phyloP scores from a whole-genome alignment of 1,284 basidiomycete genomes.

The Waitea zeae region DNA sequence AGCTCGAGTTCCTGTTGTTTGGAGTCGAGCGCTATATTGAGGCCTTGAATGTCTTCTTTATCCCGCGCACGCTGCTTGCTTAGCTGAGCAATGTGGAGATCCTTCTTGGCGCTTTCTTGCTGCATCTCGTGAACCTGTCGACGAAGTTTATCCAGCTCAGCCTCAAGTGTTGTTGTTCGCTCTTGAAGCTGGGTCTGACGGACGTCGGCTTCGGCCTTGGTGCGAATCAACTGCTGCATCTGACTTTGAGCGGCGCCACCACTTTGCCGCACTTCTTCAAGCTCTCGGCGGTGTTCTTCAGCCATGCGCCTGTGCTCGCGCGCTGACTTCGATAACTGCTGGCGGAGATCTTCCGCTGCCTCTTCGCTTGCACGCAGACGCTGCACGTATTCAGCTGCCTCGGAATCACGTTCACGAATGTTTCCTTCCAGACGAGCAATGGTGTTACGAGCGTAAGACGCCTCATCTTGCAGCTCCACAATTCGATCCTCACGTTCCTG shows the following conservation, averaged over 20 bases:
- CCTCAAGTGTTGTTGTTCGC: conserved; percentile 29
- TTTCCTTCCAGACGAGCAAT: conserved; percentile 37
- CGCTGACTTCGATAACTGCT: conserved; percentile 31
- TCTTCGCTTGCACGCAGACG: conserved; percentile 22
- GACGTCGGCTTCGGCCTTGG: conserved; percentile 35
- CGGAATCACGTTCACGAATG: conserved; percentile 30
- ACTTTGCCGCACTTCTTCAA: conserved; percentile 28
- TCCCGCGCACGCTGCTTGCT: conserved; percentile 49
- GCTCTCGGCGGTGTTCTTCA: conserved; percentile 29
- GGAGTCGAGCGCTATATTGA: conserved; percentile 76
- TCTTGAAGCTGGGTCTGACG: conserved; percentile 27
- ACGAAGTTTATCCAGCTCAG: conserved; percentile 47
- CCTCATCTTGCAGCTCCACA: conserved; percentile 35
- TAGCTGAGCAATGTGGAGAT: conserved; percentile 62
- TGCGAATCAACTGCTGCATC: conserved; percentile 28
- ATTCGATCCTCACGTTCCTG: conserved; percentile 41
- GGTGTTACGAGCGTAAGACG: conserved; percentile 30
- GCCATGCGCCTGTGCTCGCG: conserved; percentile 33
- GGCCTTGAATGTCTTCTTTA: conserved; percentile 59
- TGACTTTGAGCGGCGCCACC: conserved; percentile 26
- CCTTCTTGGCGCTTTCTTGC: conserved; percentile 68
- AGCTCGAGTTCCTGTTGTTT: conserved; percentile 84
- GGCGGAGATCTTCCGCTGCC: conserved; percentile 32
- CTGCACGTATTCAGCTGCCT: conserved; percentile 22
- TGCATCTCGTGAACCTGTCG: conserved; percentile 53